A percentile compares a stretch with the other conserved stretches of the same genome.
phyloP scores from a whole-genome alignment of 306 rosid genomes.

The Leucaena leucocephala region DNA sequence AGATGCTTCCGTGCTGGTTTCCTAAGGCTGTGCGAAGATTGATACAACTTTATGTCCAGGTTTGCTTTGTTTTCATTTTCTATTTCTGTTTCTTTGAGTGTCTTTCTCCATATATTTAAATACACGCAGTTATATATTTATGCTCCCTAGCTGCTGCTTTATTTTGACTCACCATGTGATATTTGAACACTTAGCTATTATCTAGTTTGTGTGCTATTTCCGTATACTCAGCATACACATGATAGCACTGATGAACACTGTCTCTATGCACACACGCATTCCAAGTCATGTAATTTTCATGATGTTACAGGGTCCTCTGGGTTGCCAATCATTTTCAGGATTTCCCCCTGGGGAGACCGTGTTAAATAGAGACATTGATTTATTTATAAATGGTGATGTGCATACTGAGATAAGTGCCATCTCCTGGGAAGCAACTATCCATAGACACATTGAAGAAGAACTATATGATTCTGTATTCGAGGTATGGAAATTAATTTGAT shows the following conservation, averaged over 20 bases:
- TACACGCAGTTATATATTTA: not conserved
- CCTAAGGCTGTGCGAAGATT: constrained; percentile 83
- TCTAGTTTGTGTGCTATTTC: constrained; percentile 34
- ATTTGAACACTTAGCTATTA: constrained; percentile 6
- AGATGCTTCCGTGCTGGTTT: constrained; percentile 97
- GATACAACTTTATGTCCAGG: constrained; percentile 91
- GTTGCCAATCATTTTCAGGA: constrained; percentile 81
- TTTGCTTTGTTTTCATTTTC: constrained; percentile 43
- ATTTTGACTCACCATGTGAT: not conserved
- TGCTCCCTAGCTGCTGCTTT: not conserved
- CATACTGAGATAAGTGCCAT: constrained; percentile 72
- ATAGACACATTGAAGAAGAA: constrained; percentile 91
- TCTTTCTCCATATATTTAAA: not conserved
- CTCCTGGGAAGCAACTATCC: constrained; percentile 95
- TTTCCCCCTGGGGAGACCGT: constrained; percentile 66
- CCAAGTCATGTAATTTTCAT: constrained; percentile 43
- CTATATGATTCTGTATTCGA: constrained; percentile 72
- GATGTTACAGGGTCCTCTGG: constrained; percentile 88
- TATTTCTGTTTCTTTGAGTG: not conserved
- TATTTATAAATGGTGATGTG: constrained; percentile 64
- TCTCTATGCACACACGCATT: constrained; percentile 21
- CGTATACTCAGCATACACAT: not conserved
- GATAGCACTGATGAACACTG: not conserved
- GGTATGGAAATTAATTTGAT: constrained; percentile 47
- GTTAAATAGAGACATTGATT: constrained; percentile 70